Evolutionary conservation across 2,329 filamentous ascomycete genomes (phyloP), one percentile per base, ranked within the genome.

Genomic region (Diplodia sapinea): DNA sequence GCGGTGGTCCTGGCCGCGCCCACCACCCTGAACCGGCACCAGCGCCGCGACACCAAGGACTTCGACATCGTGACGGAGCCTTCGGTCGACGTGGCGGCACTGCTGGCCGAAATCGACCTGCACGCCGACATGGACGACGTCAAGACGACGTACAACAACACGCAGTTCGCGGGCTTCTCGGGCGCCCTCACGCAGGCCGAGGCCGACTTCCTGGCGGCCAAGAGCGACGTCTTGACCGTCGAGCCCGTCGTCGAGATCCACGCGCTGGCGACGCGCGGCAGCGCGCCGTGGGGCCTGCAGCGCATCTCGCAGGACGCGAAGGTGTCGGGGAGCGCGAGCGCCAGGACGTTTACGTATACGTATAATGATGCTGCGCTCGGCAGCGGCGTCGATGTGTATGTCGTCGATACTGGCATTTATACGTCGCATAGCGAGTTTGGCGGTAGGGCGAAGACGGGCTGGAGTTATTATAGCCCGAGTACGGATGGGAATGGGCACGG

Each of bases 331-430:
- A 29, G 50, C 20, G 50, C 51, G 15, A 47, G 29, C 7, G 38
- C 51, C 26, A 55, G 63, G 63, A 33, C 38, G 6, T 59, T 47
- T 13, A 65, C 63, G 23, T 68, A 68, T 43, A 63, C 57, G 31
- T 68, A 68, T 29, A n/a, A 29, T 6, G 67, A 68, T 40, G 43
- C 52, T 9, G 29, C 33, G 31, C 40, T 64, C 12, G 67, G 67
- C 66, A 70, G 73, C 33, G 71, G 71, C 66, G 79, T 78, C 72
- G 88, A 85, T 26, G 84, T 83, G 36, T 91, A 87, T 74, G 79
- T 91, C 23, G 84, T 91, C 49, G 89, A 91, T 76, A 90, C 88
- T 6, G 89, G 89, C 71, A 86, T 91, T 74, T 79, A 79, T 66
- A 78, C 79, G 43, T 80, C 81, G 6, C 89, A 91, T 77, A 68